Evolutionary conservation across 2,329 filamentous ascomycete species (phyloP).

Genomic region (Ceratocystis cubensis): DNA sequence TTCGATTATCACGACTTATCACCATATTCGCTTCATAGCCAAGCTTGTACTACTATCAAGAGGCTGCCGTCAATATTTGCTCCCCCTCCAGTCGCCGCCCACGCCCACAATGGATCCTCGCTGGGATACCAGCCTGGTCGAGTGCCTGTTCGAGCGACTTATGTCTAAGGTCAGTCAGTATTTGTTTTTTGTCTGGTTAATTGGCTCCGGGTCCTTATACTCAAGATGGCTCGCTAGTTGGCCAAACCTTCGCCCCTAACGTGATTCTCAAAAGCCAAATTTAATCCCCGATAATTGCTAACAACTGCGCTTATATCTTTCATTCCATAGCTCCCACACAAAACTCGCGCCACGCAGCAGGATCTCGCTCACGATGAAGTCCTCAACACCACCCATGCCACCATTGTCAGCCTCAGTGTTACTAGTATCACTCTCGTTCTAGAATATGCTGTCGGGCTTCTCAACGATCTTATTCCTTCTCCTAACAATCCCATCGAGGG

Average conservation of each 20-base stretch:
- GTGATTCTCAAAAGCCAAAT: background rate
- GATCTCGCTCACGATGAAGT: slow-evolving; percentile 50
- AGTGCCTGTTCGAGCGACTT: slow-evolving; percentile 46
- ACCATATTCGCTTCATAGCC: background rate
- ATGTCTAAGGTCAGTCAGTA: slow-evolving; percentile 40
- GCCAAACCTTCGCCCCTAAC: too few species aligned
- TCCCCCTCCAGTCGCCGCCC: background rate
- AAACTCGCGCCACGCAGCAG: slow-evolving; percentile 45
- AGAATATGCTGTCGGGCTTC: slow-evolving; percentile 43
- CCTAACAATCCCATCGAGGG: slow-evolving; percentile 39
- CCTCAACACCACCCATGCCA: slow-evolving; percentile 47
- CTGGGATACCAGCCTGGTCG: slow-evolving; percentile 43
- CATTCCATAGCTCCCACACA: slow-evolving; percentile 44
- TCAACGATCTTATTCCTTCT: slow-evolving; percentile 43
- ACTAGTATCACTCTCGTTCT: slow-evolving; percentile 42
- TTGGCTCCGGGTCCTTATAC: background rate
- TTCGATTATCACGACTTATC: background rate
- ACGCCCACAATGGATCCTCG: slow-evolving; percentile 17
- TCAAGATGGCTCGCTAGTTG: too few species aligned
- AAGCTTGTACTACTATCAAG: background rate
- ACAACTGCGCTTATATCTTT: background rate
- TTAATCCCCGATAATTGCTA: slow-evolving; percentile 1
- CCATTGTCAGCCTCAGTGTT: slow-evolving; percentile 47
- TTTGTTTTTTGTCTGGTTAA: background rate
- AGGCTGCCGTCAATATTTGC: background rate